phyloP scores from a whole-genome alignment of 2,329 filamentous ascomycete genomes.

The Hymenoscyphus repandus region DNA sequence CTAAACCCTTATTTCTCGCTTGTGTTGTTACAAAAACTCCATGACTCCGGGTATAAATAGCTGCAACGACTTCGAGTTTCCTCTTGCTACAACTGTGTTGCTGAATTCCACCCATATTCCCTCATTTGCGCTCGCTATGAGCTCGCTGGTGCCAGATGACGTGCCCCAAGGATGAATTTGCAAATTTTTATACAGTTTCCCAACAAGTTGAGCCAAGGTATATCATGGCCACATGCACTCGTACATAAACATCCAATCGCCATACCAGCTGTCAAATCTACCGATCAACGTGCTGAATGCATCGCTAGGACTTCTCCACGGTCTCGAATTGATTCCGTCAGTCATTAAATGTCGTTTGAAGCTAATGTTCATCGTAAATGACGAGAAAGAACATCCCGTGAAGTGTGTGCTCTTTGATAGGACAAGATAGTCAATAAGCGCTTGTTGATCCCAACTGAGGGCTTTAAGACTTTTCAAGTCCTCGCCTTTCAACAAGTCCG shows the following conservation, averaged over 20 bases:
- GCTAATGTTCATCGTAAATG: conserved; percentile 43
- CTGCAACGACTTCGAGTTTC: neutral
- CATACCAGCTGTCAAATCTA: conserved; percentile 41
- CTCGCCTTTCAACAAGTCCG: conserved; percentile 36
- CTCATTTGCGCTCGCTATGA: no score
- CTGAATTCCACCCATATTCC: no score
- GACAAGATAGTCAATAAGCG: conserved; percentile 46
- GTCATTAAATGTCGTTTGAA: conserved; percentile 41
- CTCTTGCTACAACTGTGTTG: no score
- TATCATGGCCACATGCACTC: conserved; percentile 30
- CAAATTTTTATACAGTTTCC: neutral
- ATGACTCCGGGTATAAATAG: conserved; percentile 2
- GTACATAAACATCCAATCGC: conserved; percentile 43
- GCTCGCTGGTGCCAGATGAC: no score
- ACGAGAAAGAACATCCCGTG: conserved; percentile 43
- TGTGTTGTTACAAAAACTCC: neutral
- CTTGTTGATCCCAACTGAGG: conserved; percentile 44
- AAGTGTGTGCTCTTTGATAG: conserved; percentile 40
- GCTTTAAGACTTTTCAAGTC: conserved; percentile 33
- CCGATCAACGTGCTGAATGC: conserved; percentile 40
- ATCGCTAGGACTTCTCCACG: conserved; percentile 40
- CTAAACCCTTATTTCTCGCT: neutral
- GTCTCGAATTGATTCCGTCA: conserved; percentile 30
- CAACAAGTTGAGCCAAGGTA: neutral
- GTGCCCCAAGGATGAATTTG: no score